Evolutionary conservation across 257 asterid species (phyloP).

Genomic region (Perilla frutescens): DNA sequence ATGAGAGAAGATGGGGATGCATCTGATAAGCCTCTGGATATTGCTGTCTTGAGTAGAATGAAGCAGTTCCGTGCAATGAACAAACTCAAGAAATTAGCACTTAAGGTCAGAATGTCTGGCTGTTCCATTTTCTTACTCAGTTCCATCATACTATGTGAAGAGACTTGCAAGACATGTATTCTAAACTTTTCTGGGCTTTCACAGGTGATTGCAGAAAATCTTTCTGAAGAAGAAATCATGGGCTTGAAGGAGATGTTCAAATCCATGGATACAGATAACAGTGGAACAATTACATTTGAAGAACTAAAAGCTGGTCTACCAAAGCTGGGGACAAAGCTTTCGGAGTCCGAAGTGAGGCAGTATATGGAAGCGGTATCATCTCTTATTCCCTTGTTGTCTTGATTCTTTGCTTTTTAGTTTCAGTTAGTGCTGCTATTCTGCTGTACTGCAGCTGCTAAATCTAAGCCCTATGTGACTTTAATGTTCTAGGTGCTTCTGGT

Average conservation of each 20-base stretch:
- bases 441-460: conserved; percentile 2
- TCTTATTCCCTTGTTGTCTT: conserved; percentile 26
- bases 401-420: conserved; percentile 11
- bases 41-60: conserved; percentile 88
- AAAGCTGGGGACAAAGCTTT: conserved; percentile 90
- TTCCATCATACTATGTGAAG: conserved; percentile 15
- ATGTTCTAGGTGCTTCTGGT: background rate
- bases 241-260: conserved; percentile 98
- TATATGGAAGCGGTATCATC: conserved; percentile 88
- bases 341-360: conserved; percentile 92
- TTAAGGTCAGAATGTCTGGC: conserved; percentile 56
- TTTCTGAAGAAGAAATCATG: conserved; percentile 95
- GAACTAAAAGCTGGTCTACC: conserved; percentile 92
- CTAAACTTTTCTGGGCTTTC: conserved; percentile 20
- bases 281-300: conserved; percentile 89
- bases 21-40: conserved; percentile 89
- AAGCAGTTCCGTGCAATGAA: conserved; percentile 98
- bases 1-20: conserved; percentile 97
- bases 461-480: background rate
- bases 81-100: conserved; percentile 96
- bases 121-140: background rate
- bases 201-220: conserved; percentile 91
- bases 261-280: conserved; percentile 92
- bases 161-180: background rate
- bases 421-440: background rate